These are phyloP conservation scores for Penicillium oxalicum DNA, from an alignment of 2,329 filamentous ascomycete genomes.

Conservation along the genomic window DNA sequence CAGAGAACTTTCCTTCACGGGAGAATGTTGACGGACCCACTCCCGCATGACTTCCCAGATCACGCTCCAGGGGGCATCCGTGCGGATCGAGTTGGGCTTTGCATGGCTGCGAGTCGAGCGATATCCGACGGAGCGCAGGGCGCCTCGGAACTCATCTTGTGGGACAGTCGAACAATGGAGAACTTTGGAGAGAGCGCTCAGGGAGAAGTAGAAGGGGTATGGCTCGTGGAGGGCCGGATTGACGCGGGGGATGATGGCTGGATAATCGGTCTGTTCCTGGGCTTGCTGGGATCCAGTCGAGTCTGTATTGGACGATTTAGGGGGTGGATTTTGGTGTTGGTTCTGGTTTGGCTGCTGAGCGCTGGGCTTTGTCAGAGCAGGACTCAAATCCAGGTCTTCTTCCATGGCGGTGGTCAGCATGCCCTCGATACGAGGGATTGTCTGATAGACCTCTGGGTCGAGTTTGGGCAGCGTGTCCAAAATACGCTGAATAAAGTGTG, in stretches of 20 bases:
- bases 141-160: slow-evolving; percentile 74
- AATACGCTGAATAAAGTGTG: slow-evolving; percentile 72
- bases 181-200: slow-evolving; percentile 66
- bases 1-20: slow-evolving; percentile 67
- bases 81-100: slow-evolving; percentile 84
- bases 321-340: too few relatives aligned
- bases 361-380: not conserved
- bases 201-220: slow-evolving; percentile 81
- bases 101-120: slow-evolving; percentile 79
- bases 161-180: slow-evolving; percentile 74
- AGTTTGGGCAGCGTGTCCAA: slow-evolving; percentile 64
- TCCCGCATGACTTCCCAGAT: slow-evolving; percentile 93
- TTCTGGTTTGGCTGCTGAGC: slow-evolving; percentile 7
- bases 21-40: slow-evolving; percentile 76
- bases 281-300: not conserved
- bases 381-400: slow-evolving; percentile 48
- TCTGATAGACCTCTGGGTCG: slow-evolving; percentile 68
- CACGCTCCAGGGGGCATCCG: slow-evolving; percentile 81
- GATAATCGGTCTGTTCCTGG: slow-evolving; percentile 12
- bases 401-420: slow-evolving; percentile 88
- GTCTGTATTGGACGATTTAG: slow-evolving; percentile 1
- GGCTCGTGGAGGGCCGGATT: slow-evolving; percentile 63
- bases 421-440: slow-evolving; percentile 73
- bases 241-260: slow-evolving; percentile 41
- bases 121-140: slow-evolving; percentile 74